Evolutionary conservation across 169 alveolate species (phyloP).

Genomic region (Plasmodium malariae): DNA sequence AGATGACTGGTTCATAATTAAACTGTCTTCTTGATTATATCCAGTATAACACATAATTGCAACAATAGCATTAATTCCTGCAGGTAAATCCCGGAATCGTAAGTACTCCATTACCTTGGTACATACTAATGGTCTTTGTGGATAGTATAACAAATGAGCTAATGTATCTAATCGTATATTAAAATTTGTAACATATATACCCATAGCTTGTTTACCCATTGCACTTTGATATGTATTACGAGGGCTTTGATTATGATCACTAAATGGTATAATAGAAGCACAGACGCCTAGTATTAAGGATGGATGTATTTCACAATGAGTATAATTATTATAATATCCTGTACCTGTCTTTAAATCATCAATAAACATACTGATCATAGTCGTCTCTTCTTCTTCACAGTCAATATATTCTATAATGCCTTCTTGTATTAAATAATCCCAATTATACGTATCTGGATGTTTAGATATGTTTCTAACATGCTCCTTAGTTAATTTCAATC

Average conservation of each 20-base stretch:
- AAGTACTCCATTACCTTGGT: constrained; percentile 98
- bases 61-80: constrained; percentile 98
- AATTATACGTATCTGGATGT: constrained; percentile 68
- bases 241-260: constrained; percentile 99
- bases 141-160: constrained; percentile 98
- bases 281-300: constrained; percentile 99
- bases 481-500: constrained; percentile 88
- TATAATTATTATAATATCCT: constrained; percentile 94
- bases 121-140: constrained; percentile 99
- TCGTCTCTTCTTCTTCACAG: constrained; percentile 99
- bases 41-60: constrained; percentile 99
- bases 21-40: constrained; percentile 99
- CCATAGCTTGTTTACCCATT: constrained; percentile 99
- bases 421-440: constrained; percentile 93
- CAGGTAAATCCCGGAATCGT: constrained; percentile 99
- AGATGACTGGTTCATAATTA: constrained; percentile 97
- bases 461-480: constrained; percentile 83
- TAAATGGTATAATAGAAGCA: constrained; percentile 99
- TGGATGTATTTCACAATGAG: constrained; percentile 99
- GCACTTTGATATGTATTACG: constrained; percentile 99
- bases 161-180: constrained; percentile 98
- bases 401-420: constrained; percentile 99
- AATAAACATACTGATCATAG: constrained; percentile 99
- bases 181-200: constrained; percentile 98
- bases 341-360: constrained; percentile 91